Conservation (phyloP, 805 yeast species). For the Wickerhamomyces chambardii region DNA sequence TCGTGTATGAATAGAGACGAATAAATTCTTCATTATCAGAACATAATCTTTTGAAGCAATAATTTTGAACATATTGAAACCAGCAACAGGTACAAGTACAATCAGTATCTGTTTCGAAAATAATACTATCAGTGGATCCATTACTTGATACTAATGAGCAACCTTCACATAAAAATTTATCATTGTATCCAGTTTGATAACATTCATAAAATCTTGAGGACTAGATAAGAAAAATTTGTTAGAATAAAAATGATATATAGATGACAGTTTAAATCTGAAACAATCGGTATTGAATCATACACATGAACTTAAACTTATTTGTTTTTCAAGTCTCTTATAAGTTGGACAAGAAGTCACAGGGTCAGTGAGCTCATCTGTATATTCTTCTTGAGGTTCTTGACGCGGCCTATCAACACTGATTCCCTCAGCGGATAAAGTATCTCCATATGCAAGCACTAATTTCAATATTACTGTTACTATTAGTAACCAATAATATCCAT, state of each 20-base stretch:
- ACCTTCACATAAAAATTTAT: conserved; percentile 16
- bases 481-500: too few relatives aligned
- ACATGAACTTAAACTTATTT: conserved; percentile 7
- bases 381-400: too few relatives aligned
- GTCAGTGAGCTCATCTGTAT: neutral
- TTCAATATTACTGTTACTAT: too few relatives aligned
- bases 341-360: conserved; percentile 1
- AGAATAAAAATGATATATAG: neutral
- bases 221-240: conserved; percentile 1
- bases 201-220: conserved; percentile 9
- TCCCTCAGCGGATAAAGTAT: too few relatives aligned
- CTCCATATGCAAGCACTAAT: too few relatives aligned
- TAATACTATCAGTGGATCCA: neutral
- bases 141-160: conserved; percentile 11
- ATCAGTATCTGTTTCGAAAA: conserved; percentile 7
- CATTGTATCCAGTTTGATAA: conserved; percentile 13
- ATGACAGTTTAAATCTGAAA: too few relatives aligned
- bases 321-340: conserved; percentile 1
- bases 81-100: conserved; percentile 17
- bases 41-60: conserved; percentile 15
- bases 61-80: conserved; percentile 14
- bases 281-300: conserved; percentile 6
- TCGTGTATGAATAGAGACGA: conserved; percentile 5
- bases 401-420: too few relatives aligned
- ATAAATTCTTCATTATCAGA: conserved; percentile 7